phyloP scores from a whole-genome alignment of 2,329 filamentous ascomycete genomes.

The Pseudocercospora cruenta region DNA sequence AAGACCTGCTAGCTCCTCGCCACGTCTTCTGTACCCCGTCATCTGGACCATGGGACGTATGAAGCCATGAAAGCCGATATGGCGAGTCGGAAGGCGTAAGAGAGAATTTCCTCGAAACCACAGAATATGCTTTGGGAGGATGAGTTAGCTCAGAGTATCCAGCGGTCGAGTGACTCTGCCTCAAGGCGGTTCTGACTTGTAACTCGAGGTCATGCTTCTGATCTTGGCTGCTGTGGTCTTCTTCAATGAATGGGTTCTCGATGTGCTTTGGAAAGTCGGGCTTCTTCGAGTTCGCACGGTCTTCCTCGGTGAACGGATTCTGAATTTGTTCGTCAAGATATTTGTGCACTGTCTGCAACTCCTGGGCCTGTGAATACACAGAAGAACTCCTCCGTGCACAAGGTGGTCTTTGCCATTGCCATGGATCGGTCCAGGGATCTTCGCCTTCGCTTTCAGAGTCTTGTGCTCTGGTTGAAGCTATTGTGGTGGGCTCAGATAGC shows the following conservation, averaged over 20 bases:
- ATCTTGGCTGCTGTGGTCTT: too few relatives aligned
- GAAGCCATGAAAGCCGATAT: background rate
- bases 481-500: background rate
- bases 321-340: background rate
- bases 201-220: background rate
- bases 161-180: background rate
- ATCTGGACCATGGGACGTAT: background rate
- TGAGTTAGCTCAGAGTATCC: background rate
- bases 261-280: too few relatives aligned
- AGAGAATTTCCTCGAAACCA: background rate
- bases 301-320: background rate
- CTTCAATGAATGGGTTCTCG: too few relatives aligned
- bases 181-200: background rate
- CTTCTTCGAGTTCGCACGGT: too few relatives aligned
- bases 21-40: background rate
- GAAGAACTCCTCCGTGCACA: background rate
- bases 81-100: background rate
- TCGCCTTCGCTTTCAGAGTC: slow-evolving; percentile 6
- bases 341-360: background rate
- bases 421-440: slow-evolving; percentile 4
- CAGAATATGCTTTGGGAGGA: background rate
- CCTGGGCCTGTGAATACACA: background rate
- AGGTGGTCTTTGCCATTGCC: slow-evolving; percentile 1
- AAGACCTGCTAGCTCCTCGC: background rate
- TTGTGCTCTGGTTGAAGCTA: background rate